A percentile compares a stretch with the other conserved stretches of the same genome.
These are phyloP conservation scores for Pichia membranifaciens DNA, from an alignment of 805 yeast species.

Conservation along the genomic window DNA sequence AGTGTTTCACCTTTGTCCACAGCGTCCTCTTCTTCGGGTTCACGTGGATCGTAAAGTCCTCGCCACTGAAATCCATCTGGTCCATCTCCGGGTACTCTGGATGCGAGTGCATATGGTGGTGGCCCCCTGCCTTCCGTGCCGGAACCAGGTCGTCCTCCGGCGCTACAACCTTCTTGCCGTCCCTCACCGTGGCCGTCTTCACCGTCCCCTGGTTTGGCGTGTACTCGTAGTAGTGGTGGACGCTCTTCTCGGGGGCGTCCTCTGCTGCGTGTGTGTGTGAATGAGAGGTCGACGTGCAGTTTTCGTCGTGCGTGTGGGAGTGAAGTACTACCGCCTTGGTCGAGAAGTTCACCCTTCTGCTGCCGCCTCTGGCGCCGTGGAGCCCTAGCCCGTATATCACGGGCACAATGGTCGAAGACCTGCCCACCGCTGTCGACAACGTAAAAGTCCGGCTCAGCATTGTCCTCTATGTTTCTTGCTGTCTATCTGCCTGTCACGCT, in stretches of 20 bases:
- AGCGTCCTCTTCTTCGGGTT: constrained; percentile 20
- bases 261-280: constrained; percentile 9
- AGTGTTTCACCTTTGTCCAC: constrained; percentile 28
- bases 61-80: constrained; percentile 25
- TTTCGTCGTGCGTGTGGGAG: constrained; percentile 9
- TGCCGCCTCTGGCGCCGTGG: too few species aligned
- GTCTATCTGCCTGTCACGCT: too few species aligned
- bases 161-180: constrained; percentile 9
- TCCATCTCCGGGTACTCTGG: constrained; percentile 25
- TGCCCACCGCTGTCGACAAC: neutral
- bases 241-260: constrained; percentile 2
- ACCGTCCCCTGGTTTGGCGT: constrained; percentile 6
- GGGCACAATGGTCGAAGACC: too few species aligned
- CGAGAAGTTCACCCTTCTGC: neutral
- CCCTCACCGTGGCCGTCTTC: constrained; percentile 9
- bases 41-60: constrained; percentile 23
- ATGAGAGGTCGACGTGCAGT: neutral
- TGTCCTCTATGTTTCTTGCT: too few species aligned
- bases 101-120: constrained; percentile 29
- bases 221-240: constrained; percentile 19
- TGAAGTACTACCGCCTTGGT: neutral
- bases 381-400: neutral
- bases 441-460: constrained; percentile 3
- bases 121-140: constrained; percentile 12
- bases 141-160: constrained; percentile 5